Base-by-base conservation (phyloP, 164 flowering plant species). In the Warburgia ugandensis region DNA sequence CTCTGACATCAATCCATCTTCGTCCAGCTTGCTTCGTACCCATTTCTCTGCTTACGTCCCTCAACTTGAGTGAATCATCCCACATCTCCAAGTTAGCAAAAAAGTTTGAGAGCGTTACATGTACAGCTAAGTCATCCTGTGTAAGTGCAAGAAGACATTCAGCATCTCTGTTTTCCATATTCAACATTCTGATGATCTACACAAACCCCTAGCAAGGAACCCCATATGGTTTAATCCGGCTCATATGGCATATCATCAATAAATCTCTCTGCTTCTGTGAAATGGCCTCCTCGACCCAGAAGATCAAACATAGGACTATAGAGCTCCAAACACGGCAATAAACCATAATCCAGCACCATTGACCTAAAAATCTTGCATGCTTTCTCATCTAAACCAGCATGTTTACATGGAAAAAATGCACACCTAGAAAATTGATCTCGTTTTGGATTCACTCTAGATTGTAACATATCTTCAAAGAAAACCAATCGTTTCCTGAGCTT, bases 261-360 rank as follows among this genome's bases (percentile, higher is more conserved):
- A 51, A 66, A 36, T 25, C 26, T 52, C 44, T 66, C 56, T 39
- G 56, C 70, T 55, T 61, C 66, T 48, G 52, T 43, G 23, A 66
- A 66, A 27, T 19, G 43, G 11, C 63, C 66, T 36, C 66, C 66
- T 26, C 51, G 55, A 40, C 70, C 62, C 27, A 66, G 66, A 48
- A 66, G 66, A 35, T 61, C 70, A 56, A 66, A 48, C 63, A 66
- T 61, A 45, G 62, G 61, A 43, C 59, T 52, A 37, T 61, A 66
- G 48, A 61, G 70, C 47, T 66, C 70, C 28, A 41, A 41, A 49
- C 54, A 4, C 20, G 62, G 66, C 25, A 32, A 44, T n/a, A 61
- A 8, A 31, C 58, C 56, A 53, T 66, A 42, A 14, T 61, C 51
- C 5, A 22, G 32, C 17, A 7, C 35, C 70, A 66, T 66, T 17